phyloP scores from a whole-genome alignment of 257 asterid species.

The Vinca minor region DNA sequence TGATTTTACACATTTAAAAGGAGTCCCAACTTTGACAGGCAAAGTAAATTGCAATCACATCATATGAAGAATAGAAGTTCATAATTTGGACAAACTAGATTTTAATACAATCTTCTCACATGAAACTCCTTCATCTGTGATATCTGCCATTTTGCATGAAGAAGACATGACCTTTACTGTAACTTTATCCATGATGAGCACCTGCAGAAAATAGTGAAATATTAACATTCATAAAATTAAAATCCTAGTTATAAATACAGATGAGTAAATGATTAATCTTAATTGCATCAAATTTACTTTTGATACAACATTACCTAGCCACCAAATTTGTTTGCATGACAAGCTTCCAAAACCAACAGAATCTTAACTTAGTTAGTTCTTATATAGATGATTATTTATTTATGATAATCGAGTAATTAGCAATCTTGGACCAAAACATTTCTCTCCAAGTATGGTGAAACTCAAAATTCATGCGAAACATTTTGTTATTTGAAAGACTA shows the following conservation, averaged over 20 bases:
- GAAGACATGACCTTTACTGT: slow-evolving; percentile 88
- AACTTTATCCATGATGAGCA: slow-evolving; percentile 96
- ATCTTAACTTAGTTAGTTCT: background rate
- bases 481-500: background rate
- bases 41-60: background rate
- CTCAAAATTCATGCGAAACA: background rate
- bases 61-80: slow-evolving; percentile 1
- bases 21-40: no score
- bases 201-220: slow-evolving; percentile 38
- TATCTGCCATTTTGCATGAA: slow-evolving; percentile 97
- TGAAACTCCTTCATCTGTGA: slow-evolving; percentile 92
- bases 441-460: background rate
- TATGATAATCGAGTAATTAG: background rate
- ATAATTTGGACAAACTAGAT: background rate
- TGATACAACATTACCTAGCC: background rate
- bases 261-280: background rate
- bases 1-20: background rate
- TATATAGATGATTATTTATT: background rate
- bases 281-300: background rate
- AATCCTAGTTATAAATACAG: background rate
- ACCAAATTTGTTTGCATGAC: background rate
- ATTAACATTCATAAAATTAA: background rate
- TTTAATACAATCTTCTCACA: slow-evolving; percentile 39
- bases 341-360: background rate
- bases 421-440: background rate